These are phyloP conservation scores for Umbellularia californica DNA, from an alignment of 164 flowering plant genomes.

Conservation along the genomic window DNA sequence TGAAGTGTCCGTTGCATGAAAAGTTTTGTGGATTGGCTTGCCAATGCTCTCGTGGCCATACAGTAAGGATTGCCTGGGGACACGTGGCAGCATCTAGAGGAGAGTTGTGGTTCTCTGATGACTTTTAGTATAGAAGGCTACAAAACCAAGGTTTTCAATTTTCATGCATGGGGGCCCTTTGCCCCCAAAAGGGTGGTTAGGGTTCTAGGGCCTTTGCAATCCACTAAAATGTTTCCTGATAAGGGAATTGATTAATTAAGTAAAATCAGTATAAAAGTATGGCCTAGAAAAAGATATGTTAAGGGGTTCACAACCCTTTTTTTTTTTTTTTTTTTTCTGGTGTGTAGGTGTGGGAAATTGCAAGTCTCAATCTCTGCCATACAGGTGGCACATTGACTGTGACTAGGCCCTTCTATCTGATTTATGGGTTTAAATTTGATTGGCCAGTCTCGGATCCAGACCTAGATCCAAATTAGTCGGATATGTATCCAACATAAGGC, in stretches of 20 bases:
- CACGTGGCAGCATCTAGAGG: conserved; percentile 22
- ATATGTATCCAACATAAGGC: too few species aligned
- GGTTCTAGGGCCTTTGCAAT: neutral
- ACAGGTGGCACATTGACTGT: too few species aligned
- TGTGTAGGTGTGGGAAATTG: too few species aligned
- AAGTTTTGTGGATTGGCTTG: conserved; percentile 19
- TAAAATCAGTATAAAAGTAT: neutral
- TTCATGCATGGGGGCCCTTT: neutral
- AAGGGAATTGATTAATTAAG: neutral
- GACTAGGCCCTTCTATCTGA: too few species aligned
- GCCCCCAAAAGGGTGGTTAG: conserved; percentile 4
- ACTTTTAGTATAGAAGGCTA: neutral
- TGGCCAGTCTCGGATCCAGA: too few species aligned
- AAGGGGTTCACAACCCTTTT: neutral
- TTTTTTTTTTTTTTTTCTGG: too few species aligned
- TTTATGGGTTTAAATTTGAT: too few species aligned
- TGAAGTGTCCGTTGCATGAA: neutral
- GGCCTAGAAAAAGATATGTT: neutral
- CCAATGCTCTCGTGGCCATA: conserved; percentile 35
- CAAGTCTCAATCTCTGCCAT: too few species aligned
- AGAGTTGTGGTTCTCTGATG: neutral
- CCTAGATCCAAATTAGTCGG: too few species aligned
- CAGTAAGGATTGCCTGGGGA: conserved; percentile 25
- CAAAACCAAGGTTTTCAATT: conserved; percentile 8
- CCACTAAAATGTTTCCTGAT: conserved; percentile 6